phyloP scores from a whole-genome alignment of 2,329 filamentous ascomycete genomes.

The Trichoderma sp. region DNA sequence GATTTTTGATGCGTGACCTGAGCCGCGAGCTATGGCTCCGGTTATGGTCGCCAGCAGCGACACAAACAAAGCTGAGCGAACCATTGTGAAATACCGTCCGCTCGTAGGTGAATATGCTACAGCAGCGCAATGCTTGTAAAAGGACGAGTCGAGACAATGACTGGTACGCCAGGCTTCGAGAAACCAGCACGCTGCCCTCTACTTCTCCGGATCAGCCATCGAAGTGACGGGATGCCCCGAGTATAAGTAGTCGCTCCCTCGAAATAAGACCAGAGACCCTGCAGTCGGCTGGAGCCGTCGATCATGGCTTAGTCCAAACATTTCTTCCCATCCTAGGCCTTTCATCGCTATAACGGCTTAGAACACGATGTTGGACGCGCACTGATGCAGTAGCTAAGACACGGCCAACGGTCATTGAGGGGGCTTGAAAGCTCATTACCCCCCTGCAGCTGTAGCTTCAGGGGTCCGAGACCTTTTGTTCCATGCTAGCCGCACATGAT shows the following conservation, averaged over 20 bases:
- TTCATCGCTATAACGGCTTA: constrained; percentile 1
- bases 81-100: constrained; percentile 19
- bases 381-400: constrained; percentile 16
- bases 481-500: constrained; percentile 22
- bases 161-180: not conserved
- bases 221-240: constrained; percentile 4
- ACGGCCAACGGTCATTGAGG: not conserved
- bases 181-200: constrained; percentile 14
- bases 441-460: constrained; percentile 14
- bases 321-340: not conserved
- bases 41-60: constrained; percentile 34
- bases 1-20: constrained; percentile 30
- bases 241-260: constrained; percentile 13
- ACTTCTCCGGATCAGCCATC: not conserved
- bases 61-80: constrained; percentile 27
- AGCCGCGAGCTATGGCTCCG: constrained; percentile 37
- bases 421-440: constrained; percentile 2
- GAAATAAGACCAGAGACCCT: not conserved
- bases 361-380: constrained; percentile 5
- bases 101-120: not conserved
- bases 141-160: constrained; percentile 15
- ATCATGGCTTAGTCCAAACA: constrained; percentile 2
- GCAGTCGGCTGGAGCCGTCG: constrained; percentile 14
- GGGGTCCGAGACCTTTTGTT: constrained; percentile 8
- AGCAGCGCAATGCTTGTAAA: not conserved